These are phyloP conservation scores for Oryza nivara DNA, from an alignment of 176 grass and related monocot genomes.

Conservation along the genomic window DNA sequence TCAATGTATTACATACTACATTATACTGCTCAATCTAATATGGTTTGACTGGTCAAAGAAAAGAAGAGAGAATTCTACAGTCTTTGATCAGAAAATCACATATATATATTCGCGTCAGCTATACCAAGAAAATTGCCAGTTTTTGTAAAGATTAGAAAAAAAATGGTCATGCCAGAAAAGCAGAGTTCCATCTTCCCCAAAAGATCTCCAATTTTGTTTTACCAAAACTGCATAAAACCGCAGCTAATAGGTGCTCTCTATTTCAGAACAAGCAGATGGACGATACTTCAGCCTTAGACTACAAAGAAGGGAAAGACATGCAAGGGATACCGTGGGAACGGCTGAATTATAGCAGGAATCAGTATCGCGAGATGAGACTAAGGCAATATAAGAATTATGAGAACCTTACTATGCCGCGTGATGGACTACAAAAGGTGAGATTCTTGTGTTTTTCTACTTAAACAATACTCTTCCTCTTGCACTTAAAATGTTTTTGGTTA, in stretches of 20 bases:
- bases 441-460: not conserved
- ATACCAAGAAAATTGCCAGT: not conserved
- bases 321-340: conserved; percentile 75
- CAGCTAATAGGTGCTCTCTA: not conserved
- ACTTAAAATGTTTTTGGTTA: not conserved
- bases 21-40: not conserved
- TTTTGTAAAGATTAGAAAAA: not conserved
- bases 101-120: not conserved
- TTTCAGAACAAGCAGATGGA: conserved; percentile 33
- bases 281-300: conserved; percentile 37
- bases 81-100: too few species aligned
- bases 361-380: conserved; percentile 66
- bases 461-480: not conserved
- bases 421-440: conserved; percentile 28
- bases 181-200: not conserved
- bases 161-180: too few species aligned
- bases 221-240: not conserved
- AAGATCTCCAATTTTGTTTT: not conserved
- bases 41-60: not conserved
- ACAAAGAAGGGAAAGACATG: conserved; percentile 51
- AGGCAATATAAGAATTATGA: conserved; percentile 63
- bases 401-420: conserved; percentile 26
- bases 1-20: not conserved
- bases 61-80: too few species aligned
- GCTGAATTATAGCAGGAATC: conserved; percentile 47